Evolutionary conservation across 2,329 filamentous ascomycete genomes (phyloP), one percentile per base, ranked within the genome.

Genomic region (Trichoderma hamatum): DNA sequence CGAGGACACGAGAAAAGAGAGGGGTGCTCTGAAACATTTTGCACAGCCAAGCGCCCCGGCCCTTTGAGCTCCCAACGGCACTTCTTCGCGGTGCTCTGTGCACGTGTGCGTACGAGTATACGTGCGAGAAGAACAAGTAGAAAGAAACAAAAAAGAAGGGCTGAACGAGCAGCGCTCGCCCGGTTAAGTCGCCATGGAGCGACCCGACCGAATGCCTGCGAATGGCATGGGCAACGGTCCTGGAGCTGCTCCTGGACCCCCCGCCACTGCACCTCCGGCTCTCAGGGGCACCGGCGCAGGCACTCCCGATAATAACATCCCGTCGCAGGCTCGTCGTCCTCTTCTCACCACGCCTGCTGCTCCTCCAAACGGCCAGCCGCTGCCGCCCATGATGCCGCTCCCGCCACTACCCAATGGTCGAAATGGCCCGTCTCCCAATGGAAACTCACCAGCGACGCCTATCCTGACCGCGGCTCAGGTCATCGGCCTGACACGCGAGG

Each of bases 391-490:
- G 52, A 80, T 82, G 56, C 69, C 69, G 49, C 80, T 82, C 46
- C 82, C 82, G 21, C 84, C 85, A 30, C 83, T 85, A 62, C 82
- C 84, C 43, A 80, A 75, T 59, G 73, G 85, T 66, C 83, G 85
- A 76, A 81, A 83, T 79, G 79, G 82, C 68, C 77, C 83, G 49
- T 82, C 82, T 16, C 80, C 59, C 30, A 61, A 78, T 71, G 81
- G 83, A 34, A 83, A 81, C 16, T 78, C 89, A 58, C 84, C 85
- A 14, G 79, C 84, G 19, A 81, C 81, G n/a, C 78, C 80, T 16
- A 83, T 85, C 65, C 83, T 89, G 76, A 85, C 89, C 21, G 81
- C 89, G 49, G 82, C 82, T 54, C 88, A 92, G 77, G 88, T 92
- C 71, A 87, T 92, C 63, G 82, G 83, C 68, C 83, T 92, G 60